Conservation (phyloP, 2,329 filamentous ascomycete genomes). For the Monosporascus sp. region DNA sequence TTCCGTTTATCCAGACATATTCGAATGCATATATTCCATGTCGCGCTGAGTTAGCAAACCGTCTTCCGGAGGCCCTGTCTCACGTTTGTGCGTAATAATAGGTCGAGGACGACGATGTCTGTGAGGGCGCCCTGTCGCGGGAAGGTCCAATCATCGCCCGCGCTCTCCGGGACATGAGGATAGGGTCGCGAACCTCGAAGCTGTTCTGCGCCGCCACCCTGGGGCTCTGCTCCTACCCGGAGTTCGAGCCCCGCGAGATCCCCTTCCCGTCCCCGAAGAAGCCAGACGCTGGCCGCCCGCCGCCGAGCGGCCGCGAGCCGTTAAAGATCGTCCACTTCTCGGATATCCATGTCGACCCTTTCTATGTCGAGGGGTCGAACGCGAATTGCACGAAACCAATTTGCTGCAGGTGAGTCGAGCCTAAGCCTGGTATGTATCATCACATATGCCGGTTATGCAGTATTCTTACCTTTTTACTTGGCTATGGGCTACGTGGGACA, state of each 20-base stretch:
- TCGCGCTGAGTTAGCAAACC: too few relatives aligned
- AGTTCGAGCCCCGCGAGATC: slow-evolving; percentile 36
- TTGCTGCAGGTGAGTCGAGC: slow-evolving; percentile 43
- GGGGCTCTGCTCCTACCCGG: slow-evolving; percentile 47
- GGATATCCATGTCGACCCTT: slow-evolving; percentile 53
- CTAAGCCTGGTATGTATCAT: background rate
- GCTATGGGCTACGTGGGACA: too few relatives aligned
- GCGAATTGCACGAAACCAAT: slow-evolving; percentile 53
- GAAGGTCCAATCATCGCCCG: slow-evolving; percentile 50
- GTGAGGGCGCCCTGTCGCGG: slow-evolving; percentile 42
- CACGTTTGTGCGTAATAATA: slow-evolving; percentile 21
- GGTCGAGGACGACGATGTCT: slow-evolving; percentile 50
- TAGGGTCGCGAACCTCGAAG: slow-evolving; percentile 44
- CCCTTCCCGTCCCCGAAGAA: slow-evolving; percentile 38
- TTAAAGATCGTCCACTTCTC: slow-evolving; percentile 54
- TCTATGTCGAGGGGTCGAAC: slow-evolving; percentile 48
- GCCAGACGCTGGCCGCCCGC: slow-evolving; percentile 24
- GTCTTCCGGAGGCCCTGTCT: too few relatives aligned
- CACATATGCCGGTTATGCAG: too few relatives aligned
- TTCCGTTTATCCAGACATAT: background rate
- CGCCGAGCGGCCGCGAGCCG: slow-evolving; percentile 38
- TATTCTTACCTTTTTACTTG: too few relatives aligned
- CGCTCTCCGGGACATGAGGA: slow-evolving; percentile 38
- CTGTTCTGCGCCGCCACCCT: slow-evolving; percentile 48
- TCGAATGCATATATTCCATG: background rate